A percentile compares a stretch with the other conserved stretches of the same genome.
Conservation (phyloP, 768 basidiomycete species). For the Suillus sp. region DNA sequence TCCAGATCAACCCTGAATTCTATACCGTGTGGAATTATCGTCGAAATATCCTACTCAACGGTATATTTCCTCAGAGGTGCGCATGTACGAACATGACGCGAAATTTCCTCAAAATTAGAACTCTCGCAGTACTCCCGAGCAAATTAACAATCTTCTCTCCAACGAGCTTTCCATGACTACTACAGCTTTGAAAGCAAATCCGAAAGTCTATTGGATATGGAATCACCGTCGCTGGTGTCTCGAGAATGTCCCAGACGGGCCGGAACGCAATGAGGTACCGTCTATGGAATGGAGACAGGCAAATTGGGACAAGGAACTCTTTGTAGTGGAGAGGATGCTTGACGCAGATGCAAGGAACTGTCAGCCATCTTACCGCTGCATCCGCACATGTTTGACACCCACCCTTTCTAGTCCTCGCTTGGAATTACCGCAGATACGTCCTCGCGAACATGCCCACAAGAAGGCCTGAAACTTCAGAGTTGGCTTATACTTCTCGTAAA, state of each 20-base stretch:
- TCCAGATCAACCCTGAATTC: conserved; percentile 91
- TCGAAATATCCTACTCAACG: conserved; percentile 71
- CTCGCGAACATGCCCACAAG: conserved; percentile 67
- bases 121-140: conserved; percentile 53
- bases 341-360: conserved; percentile 92
- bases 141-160: conserved; percentile 63
- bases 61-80: conserved; percentile 70
- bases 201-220: conserved; percentile 99
- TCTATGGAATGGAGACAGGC: conserved; percentile 69
- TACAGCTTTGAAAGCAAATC: conserved; percentile 75
- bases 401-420: conserved; percentile 74
- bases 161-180: conserved; percentile 84
- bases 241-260: conserved; percentile 78
- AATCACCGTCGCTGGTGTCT: conserved; percentile 97
- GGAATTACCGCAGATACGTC: conserved; percentile 92
- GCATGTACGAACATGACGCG: conserved; percentile 15
- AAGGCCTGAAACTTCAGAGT: conserved; percentile 62
- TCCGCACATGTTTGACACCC: conserved; percentile 11
- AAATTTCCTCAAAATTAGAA: conserved; percentile 16
- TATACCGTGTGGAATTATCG: conserved; percentile 98
- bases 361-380: conserved; percentile 40
- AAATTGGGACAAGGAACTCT: conserved; percentile 85
- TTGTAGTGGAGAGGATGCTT: conserved; percentile 90
- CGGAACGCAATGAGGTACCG: conserved; percentile 46
- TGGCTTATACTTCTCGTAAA: conserved; percentile 85